These are phyloP conservation scores for Stagonosporopsis chrysanthemi DNA, from an alignment of 2,329 filamentous ascomycete species.

Conservation along the genomic window DNA sequence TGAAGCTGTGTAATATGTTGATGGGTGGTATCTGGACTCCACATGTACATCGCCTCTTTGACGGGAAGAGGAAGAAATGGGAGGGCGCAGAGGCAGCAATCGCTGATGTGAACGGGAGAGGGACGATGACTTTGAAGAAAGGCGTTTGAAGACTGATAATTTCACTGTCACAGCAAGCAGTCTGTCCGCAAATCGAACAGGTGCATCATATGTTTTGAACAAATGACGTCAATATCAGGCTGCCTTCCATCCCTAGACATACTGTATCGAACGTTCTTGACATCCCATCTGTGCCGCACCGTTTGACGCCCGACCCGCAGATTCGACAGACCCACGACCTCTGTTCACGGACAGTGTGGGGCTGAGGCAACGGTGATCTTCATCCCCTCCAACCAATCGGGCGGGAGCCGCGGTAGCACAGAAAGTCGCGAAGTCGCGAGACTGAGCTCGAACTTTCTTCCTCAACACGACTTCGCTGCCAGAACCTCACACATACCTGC, in stretches of 20 bases:
- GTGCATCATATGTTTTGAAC: not conserved
- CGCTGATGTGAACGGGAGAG: conserved; percentile 32
- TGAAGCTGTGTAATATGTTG: conserved; percentile 49
- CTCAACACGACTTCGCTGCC: conserved; percentile 1
- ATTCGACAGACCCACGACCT: not conserved
- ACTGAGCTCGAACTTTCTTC: conserved; percentile 20
- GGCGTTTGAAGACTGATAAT: not conserved
- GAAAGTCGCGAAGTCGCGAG: conserved; percentile 13
- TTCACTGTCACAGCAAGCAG: not conserved
- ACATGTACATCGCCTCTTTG: conserved; percentile 54
- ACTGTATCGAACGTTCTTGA: too few relatives aligned
- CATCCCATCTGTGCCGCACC: too few relatives aligned
- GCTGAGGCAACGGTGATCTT: conserved; percentile 12
- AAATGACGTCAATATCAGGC: not conserved
- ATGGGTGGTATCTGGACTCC: conserved; percentile 54
- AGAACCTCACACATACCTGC: conserved; percentile 16
- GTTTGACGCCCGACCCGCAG: too few relatives aligned
- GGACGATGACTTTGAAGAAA: not conserved
- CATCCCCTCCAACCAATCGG: conserved; percentile 7
- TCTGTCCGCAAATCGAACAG: not conserved
- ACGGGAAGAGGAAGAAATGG: conserved; percentile 52
- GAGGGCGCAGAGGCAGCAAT: conserved; percentile 50
- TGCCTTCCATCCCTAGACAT: too few relatives aligned
- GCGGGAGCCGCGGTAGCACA: conserved; percentile 1
- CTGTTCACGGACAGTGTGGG: not conserved